Evolutionary conservation across 139 green algal genomes (phyloP).

Genomic region (Zygnema cylindricum): DNA sequence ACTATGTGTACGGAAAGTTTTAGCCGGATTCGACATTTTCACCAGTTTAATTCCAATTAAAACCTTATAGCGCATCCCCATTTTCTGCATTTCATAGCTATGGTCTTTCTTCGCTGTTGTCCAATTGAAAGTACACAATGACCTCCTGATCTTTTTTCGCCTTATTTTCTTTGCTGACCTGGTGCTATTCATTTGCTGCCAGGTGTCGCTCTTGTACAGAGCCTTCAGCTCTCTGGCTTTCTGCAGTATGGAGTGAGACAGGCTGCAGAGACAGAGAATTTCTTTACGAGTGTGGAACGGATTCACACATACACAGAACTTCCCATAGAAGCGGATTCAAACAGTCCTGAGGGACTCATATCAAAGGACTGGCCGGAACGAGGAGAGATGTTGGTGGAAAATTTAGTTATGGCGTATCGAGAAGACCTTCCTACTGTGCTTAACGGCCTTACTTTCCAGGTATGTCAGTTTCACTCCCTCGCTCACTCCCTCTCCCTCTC

Average conservation of each 20-base stretch:
- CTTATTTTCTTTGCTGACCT: too few relatives aligned
- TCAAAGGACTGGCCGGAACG: constrained; percentile 68
- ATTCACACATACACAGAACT: constrained; percentile 78
- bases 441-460: constrained; percentile 71
- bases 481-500: too few relatives aligned
- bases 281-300: constrained; percentile 92
- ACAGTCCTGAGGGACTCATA: constrained; percentile 16
- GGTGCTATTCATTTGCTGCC: too few relatives aligned
- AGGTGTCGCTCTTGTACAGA: constrained; percentile 54
- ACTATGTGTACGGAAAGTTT: too few relatives aligned
- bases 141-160: too few relatives aligned
- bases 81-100: too few relatives aligned
- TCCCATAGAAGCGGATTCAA: constrained; percentile 31
- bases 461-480: neutral
- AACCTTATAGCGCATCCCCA: too few relatives aligned
- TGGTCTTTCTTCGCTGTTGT: too few relatives aligned
- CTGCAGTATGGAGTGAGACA: constrained; percentile 53
- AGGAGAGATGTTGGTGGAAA: constrained; percentile 70
- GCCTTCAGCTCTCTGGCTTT: constrained; percentile 44
- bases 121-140: too few relatives aligned
- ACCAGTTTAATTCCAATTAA: too few relatives aligned
- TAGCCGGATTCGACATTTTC: too few relatives aligned
- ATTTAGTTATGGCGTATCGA: constrained; percentile 84
- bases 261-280: constrained; percentile 74
- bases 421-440: constrained; percentile 82